Conservation (phyloP, 306 rosid species). For the Glycine tomentella region DNA sequence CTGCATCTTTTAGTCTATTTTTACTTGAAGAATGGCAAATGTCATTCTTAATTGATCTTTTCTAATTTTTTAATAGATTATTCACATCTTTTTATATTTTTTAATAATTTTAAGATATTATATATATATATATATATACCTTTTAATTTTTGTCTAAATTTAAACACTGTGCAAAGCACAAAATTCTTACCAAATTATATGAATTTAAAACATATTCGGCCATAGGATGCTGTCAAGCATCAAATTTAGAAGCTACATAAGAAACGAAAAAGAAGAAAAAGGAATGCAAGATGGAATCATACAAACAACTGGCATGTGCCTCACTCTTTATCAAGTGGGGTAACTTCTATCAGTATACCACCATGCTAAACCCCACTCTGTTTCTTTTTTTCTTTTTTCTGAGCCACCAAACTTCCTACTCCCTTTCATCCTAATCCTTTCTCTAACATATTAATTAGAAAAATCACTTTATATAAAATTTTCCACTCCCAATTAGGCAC, state of each 20-base stretch:
- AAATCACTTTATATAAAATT: constrained; percentile 13
- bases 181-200: not conserved
- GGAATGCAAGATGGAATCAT: constrained; percentile 37
- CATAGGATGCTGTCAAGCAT: constrained; percentile 42
- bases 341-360: constrained; percentile 57
- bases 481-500: constrained; percentile 33
- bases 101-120: too few species aligned
- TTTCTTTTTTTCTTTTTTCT: constrained; percentile 49
- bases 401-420: constrained; percentile 45
- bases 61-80: too few species aligned
- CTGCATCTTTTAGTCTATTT: too few species aligned
- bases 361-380: constrained; percentile 63
- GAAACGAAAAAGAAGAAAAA: constrained; percentile 13
- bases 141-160: not conserved
- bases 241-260: constrained; percentile 10
- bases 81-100: too few species aligned
- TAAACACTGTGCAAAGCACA: not conserved
- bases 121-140: too few species aligned
- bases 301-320: constrained; percentile 62
- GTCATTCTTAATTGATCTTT: too few species aligned
- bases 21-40: too few species aligned
- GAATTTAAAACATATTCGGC: constrained; percentile 16
- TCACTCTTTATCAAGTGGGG: constrained; percentile 75
- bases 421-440: constrained; percentile 40
- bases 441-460: constrained; percentile 18